Conservation (phyloP, 2,329 filamentous ascomycete species). For the Claviceps purpurea region DNA sequence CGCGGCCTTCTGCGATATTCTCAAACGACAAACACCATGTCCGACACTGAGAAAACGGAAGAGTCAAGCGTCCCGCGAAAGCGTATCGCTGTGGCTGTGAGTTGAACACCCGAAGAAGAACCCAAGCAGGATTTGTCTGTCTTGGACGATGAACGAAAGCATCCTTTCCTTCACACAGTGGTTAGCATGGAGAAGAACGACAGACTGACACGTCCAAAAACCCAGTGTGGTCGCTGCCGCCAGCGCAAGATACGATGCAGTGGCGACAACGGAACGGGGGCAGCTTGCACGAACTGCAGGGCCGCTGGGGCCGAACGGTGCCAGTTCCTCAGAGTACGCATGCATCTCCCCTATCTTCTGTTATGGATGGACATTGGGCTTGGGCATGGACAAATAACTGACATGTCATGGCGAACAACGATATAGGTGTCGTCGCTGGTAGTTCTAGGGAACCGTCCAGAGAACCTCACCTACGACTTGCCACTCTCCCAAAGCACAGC, state of each 20-base stretch:
- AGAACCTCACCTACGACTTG: slow-evolving; percentile 16
- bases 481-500: slow-evolving; percentile 20
- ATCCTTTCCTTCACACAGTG: no score
- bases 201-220: not conserved
- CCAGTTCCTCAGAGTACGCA: slow-evolving; percentile 63
- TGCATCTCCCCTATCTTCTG: not conserved
- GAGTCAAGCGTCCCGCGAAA: slow-evolving; percentile 36
- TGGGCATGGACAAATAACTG: not conserved
- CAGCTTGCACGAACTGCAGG: slow-evolving; percentile 72
- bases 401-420: not conserved
- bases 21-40: not conserved
- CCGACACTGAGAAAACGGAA: slow-evolving; percentile 10
- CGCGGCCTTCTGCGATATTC: not conserved
- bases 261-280: slow-evolving; percentile 65
- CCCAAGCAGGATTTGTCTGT: not conserved
- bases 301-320: slow-evolving; percentile 58
- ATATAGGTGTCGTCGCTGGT: slow-evolving; percentile 20
- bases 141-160: not conserved
- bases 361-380: not conserved
- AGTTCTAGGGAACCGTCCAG: slow-evolving; percentile 13
- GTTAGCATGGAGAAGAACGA: slow-evolving; percentile 2
- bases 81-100: slow-evolving; percentile 46
- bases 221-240: slow-evolving; percentile 74
- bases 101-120: slow-evolving; percentile 14
- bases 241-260: slow-evolving; percentile 93